Base-by-base conservation (phyloP, 2,329 filamentous ascomycete species). In the Salinomyces thailandicus region DNA sequence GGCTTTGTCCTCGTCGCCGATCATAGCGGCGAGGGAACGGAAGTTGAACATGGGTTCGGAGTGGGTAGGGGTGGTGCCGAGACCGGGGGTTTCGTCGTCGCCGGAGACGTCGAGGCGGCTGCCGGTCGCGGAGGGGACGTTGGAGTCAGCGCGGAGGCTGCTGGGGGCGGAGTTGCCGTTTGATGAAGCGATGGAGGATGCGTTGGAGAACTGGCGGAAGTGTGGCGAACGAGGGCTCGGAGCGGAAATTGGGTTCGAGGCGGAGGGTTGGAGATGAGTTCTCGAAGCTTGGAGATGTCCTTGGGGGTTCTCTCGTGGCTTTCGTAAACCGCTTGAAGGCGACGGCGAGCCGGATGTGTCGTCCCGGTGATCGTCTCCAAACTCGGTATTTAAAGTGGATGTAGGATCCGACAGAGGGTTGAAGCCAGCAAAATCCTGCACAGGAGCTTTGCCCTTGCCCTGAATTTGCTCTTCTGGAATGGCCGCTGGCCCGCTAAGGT, bases 21-120 rank as follows among this genome's bases (percentile, higher is more conserved):
- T 83, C 57, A 93, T 84, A 43, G 85, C 83, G 2, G 85, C 83
- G 15, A 96, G 64, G 48, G 85, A 94, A 38, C 78, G 72, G 55
- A 95, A 95, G 58, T 94, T 95, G 61, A 93, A 91, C 73, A 94
- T 77, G 3, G 85, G 76, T 54, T 95, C 87, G 37, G 66, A 71
- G 46, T 62, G 62, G 11, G 69, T 67, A 4, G 69, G 64, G 16
- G 72, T 71, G 5, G 65, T 60, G 27, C 52, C 55, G 7, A 45
- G 46, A 4, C 47, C 48, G 13, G 62, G 66, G 13, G 67, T 27
- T 12, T 24, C 26, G 19, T 42, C 41, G 26, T 38, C 39, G 12
- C 27, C 36, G 57, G 35, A 12, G 9, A 31, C 18, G 29, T 71
- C 75, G 2, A 72, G 52, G 4, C 70, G 71, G 43, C 74, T 79